phyloP scores from a whole-genome alignment of 441 rosid genomes.

The Jatropha multifida region DNA sequence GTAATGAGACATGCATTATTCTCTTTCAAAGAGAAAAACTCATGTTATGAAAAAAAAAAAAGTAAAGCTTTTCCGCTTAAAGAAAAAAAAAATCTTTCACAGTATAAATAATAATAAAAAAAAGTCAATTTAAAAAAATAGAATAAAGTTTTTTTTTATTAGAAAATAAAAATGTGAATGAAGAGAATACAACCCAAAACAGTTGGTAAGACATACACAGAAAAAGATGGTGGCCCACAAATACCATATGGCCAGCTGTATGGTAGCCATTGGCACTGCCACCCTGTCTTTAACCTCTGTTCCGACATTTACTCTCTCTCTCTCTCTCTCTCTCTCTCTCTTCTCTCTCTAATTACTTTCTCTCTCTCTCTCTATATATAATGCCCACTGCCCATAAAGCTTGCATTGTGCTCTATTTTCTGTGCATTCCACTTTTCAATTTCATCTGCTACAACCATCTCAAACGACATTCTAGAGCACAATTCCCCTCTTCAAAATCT shows the following conservation, averaged over 20 bases:
- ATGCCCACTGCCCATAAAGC: neutral
- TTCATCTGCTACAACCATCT: neutral
- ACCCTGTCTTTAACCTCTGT: conserved; percentile 6
- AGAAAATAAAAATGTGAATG: neutral
- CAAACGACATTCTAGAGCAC: neutral
- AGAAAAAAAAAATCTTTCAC: too few species aligned
- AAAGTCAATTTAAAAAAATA: too few species aligned
- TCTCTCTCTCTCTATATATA: neutral
- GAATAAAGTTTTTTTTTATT: neutral
- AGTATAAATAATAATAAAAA: too few species aligned
- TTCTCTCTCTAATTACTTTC: neutral
- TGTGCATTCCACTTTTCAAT: neutral
- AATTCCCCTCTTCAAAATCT: neutral
- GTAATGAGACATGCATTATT: too few species aligned
- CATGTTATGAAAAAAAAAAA: too few species aligned
- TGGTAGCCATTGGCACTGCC: conserved; percentile 19
- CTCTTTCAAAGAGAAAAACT: too few species aligned
- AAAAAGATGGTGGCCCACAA: conserved; percentile 13
- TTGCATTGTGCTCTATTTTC: neutral
- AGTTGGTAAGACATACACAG: conserved; percentile 19
- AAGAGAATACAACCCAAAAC: neutral
- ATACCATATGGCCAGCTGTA: conserved; percentile 32
- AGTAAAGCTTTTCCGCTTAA: too few species aligned
- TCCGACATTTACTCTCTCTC: neutral
- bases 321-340: neutral